A percentile compares a stretch with the other conserved stretches of the same genome.
These are phyloP conservation scores for Geranium incanum DNA, from an alignment of 441 rosid species.

Conservation along the genomic window DNA sequence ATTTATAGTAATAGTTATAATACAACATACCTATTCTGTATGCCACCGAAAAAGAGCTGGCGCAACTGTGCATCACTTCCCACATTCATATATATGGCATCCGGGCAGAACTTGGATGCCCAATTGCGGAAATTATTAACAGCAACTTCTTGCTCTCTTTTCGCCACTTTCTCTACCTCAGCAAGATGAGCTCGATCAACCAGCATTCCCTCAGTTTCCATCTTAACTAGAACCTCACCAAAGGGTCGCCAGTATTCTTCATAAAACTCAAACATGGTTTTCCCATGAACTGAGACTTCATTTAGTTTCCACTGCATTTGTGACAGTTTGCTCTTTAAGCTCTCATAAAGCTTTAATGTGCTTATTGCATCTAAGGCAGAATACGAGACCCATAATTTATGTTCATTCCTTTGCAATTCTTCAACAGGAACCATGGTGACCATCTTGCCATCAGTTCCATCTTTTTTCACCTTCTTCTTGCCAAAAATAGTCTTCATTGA, in stretches of 20 bases:
- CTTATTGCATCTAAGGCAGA: constrained; percentile 89
- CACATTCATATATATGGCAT: constrained; percentile 83
- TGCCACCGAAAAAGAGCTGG: constrained; percentile 77
- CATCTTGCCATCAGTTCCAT: constrained; percentile 83
- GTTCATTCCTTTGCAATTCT: constrained; percentile 71
- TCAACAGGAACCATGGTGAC: constrained; percentile 67
- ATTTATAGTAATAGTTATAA: background rate
- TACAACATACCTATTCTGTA: constrained; percentile 44
- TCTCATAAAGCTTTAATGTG: constrained; percentile 75
- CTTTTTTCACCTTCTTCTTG: constrained; percentile 71
- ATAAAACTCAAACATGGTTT: constrained; percentile 72
- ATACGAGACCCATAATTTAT: constrained; percentile 74
- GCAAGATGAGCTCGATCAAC: constrained; percentile 79
- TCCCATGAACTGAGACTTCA: constrained; percentile 35
- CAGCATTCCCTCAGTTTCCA: constrained; percentile 91
- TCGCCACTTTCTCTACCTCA: constrained; percentile 76
- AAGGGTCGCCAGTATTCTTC: constrained; percentile 74
- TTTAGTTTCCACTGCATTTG: constrained; percentile 51
- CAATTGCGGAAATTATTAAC: constrained; percentile 68
- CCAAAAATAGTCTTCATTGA: constrained; percentile 90
- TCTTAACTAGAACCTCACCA: constrained; percentile 73
- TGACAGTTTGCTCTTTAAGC: constrained; percentile 52
- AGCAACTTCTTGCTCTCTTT: constrained; percentile 68
- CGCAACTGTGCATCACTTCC: constrained; percentile 88
- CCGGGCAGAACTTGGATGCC: constrained; percentile 79